A percentile compares a stretch with the other conserved stretches of the same genome.
These are phyloP conservation scores for Prinsepia uniflora DNA, from an alignment of 306 rosid species.

Conservation along the genomic window DNA sequence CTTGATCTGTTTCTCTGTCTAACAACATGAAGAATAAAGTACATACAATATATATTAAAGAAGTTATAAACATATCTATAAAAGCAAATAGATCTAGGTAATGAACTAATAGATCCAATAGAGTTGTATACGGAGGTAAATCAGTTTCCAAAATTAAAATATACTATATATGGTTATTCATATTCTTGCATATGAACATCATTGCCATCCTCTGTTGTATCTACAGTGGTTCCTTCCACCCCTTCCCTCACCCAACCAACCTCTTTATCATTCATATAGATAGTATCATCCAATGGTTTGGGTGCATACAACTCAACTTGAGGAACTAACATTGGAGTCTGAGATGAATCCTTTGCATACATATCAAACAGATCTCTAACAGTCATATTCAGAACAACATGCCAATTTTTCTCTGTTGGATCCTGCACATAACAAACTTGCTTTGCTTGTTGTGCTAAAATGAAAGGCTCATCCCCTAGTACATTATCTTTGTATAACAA, in stretches of 20 bases:
- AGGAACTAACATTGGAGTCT: not conserved
- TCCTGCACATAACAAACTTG: conserved; percentile 1
- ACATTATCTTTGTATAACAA: not conserved
- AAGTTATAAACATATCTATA: too few species aligned
- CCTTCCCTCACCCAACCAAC: not conserved
- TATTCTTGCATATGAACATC: not conserved
- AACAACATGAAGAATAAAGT: too few species aligned
- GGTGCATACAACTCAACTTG: not conserved
- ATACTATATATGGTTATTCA: not conserved
- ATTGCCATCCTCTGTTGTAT: not conserved
- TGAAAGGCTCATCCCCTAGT: not conserved
- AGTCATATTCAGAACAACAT: conserved; percentile 4
- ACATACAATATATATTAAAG: too few species aligned
- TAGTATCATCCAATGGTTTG: not conserved
- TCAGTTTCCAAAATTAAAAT: not conserved
- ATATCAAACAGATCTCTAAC: not conserved
- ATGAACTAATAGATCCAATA: too few species aligned
- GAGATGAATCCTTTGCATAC: not conserved
- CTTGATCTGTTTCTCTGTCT: too few species aligned
- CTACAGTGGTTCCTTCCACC: not conserved
- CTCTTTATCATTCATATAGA: not conserved
- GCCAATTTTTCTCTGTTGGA: not conserved
- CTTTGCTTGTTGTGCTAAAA: not conserved
- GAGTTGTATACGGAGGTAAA: too few species aligned
- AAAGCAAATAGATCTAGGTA: too few species aligned